Evolutionary conservation across 2,329 filamentous ascomycete species (phyloP).

Genomic region (Penicillium hesseltinei): DNA sequence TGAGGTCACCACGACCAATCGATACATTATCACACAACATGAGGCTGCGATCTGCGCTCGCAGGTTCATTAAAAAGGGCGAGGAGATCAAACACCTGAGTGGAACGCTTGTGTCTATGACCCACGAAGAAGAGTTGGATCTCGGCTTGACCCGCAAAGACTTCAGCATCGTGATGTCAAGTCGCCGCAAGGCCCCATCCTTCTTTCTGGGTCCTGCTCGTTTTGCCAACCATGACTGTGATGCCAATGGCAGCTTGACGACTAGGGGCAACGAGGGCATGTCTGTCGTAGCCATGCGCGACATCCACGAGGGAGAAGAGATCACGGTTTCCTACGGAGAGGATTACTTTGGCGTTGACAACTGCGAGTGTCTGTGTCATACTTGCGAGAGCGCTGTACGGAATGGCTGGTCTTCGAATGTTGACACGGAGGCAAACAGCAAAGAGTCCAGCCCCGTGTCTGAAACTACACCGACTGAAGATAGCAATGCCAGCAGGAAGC

Average conservation of each 20-base stretch:
- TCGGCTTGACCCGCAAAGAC: slow-evolving; percentile 80
- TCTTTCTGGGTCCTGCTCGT: slow-evolving; percentile 91
- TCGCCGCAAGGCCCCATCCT: slow-evolving; percentile 80
- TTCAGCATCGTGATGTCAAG: slow-evolving; percentile 97
- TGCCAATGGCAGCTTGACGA: slow-evolving; percentile 85
- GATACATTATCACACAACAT: slow-evolving; percentile 86
- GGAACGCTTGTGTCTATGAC: slow-evolving; percentile 93
- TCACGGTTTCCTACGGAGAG: slow-evolving; percentile 93
- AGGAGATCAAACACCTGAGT: slow-evolving; percentile 84
- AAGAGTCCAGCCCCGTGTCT: slow-evolving; percentile 33
- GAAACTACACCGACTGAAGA: slow-evolving; percentile 22
- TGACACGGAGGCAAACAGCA: slow-evolving; percentile 37
- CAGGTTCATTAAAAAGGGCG: slow-evolving; percentile 72
- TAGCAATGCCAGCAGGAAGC: slow-evolving; percentile 27
- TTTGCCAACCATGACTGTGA: slow-evolving; percentile 98
- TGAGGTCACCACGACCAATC: slow-evolving; percentile 89
- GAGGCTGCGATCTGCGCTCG: slow-evolving; percentile 86
- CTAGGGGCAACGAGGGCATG: slow-evolving; percentile 80
- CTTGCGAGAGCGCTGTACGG: slow-evolving; percentile 70
- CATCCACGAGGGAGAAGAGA: slow-evolving; percentile 86
- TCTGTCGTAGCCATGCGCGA: slow-evolving; percentile 80
- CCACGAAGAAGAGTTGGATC: slow-evolving; percentile 79
- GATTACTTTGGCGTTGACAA: slow-evolving; percentile 96
- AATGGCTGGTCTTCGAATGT: slow-evolving; percentile 75
- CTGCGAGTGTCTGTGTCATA: slow-evolving; percentile 87